A percentile compares a stretch with the other conserved stretches of the same genome.
phyloP scores from a whole-genome alignment of 1,284 basidiomycete species.

The Pseudozyma hubeiensis region DNA sequence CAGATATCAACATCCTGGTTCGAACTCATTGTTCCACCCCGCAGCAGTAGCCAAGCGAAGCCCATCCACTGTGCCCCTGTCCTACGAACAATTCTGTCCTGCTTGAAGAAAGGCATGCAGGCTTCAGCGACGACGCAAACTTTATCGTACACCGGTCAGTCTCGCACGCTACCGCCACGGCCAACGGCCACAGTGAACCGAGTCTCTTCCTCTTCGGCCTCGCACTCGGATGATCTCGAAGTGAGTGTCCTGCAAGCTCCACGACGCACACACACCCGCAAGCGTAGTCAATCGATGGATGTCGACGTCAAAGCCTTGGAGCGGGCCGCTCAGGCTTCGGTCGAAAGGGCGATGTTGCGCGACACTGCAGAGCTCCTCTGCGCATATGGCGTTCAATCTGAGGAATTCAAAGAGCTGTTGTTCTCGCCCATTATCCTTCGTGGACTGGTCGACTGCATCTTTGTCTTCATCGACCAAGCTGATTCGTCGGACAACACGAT shows the following conservation, averaged over 20 bases:
- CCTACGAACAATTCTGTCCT: conserved; percentile 56
- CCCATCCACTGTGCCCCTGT: conserved; percentile 51
- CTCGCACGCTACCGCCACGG: conserved; percentile 9
- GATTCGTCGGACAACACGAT: too few species aligned
- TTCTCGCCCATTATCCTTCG: conserved; percentile 61
- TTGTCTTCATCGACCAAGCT: conserved; percentile 14
- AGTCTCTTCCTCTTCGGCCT: background rate
- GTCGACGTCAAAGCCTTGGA: conserved; percentile 45
- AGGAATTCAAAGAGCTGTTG: conserved; percentile 46
- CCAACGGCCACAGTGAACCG: conserved; percentile 21
- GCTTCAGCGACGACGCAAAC: conserved; percentile 12
- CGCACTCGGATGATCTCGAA: background rate
- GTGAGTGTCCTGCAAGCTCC: background rate
- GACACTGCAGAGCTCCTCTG: conserved; percentile 50
- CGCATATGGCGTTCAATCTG: conserved; percentile 26
- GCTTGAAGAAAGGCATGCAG: conserved; percentile 48
- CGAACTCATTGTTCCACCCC: conserved; percentile 73
- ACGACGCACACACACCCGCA: conserved; percentile 30
- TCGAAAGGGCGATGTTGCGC: conserved; percentile 28
- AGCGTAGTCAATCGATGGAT: conserved; percentile 55
- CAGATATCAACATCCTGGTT: conserved; percentile 73
- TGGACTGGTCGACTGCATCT: conserved; percentile 53
- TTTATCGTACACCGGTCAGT: conserved; percentile 1
- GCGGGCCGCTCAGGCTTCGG: conserved; percentile 33
- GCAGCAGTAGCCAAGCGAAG: conserved; percentile 74